Evolutionary conservation across 305 asterid genomes (phyloP).

Genomic region (Fraxinus greggii): DNA sequence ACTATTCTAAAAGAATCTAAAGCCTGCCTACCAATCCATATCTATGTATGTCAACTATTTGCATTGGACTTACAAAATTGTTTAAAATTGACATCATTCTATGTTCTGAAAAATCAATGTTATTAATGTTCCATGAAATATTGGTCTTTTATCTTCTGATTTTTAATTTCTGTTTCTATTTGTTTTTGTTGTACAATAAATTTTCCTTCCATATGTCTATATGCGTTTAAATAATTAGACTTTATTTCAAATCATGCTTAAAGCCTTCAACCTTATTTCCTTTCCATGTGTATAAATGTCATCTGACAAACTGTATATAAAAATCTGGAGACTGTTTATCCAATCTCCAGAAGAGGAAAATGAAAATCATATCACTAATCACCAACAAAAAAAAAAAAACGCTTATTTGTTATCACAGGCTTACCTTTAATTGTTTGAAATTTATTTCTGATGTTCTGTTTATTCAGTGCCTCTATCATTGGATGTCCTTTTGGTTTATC

Average conservation of each 20-base stretch:
- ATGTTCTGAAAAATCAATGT: background rate
- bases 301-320: background rate
- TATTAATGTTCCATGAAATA: background rate
- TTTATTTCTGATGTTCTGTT: slow-evolving; percentile 60
- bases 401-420: background rate
- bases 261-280: background rate
- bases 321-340: background rate
- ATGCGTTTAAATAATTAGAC: background rate
- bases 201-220: background rate
- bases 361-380: background rate
- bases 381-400: background rate
- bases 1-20: background rate
- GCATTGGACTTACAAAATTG: background rate
- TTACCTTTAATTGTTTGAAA: slow-evolving; percentile 81
- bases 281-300: background rate
- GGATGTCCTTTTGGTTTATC: slow-evolving; percentile 71
- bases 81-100: background rate
- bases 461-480: slow-evolving; percentile 62
- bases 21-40: background rate
- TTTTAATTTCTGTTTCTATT: background rate
- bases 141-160: background rate
- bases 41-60: background rate
- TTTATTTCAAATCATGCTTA: background rate
- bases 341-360: background rate
- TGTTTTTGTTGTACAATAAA: background rate